Percentiles rank a stretch among this genome's conserved stretches.
Conservation (phyloP, 2,329 filamentous ascomycete species). For the Sordariomycetes sp. region DNA sequence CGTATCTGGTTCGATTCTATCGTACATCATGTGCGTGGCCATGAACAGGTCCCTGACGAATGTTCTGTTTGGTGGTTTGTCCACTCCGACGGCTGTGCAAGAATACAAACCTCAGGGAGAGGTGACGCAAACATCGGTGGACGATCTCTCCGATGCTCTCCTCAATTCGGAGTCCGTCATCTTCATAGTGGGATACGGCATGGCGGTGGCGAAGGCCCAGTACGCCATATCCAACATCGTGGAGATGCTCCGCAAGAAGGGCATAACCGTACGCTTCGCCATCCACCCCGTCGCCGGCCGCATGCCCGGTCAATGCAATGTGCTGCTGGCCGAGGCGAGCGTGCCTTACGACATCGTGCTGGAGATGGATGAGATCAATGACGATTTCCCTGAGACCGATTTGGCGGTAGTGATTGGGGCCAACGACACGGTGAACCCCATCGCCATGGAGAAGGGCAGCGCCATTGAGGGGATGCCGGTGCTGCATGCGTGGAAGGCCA, state of each 20-base stretch:
- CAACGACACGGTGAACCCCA: constrained; percentile 89
- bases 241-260: constrained; percentile 60
- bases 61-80: constrained; percentile 69
- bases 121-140: constrained; percentile 68
- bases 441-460: constrained; percentile 73
- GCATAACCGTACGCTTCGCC: constrained; percentile 76
- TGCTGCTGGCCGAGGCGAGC: constrained; percentile 76
- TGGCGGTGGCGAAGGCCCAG: constrained; percentile 90
- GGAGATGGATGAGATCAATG: constrained; percentile 95
- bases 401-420: constrained; percentile 83
- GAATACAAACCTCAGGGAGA: constrained; percentile 73
- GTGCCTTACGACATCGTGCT: constrained; percentile 89
- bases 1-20: constrained; percentile 80
- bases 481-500: constrained; percentile 87
- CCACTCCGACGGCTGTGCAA: constrained; percentile 39
- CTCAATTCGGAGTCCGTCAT: constrained; percentile 75
- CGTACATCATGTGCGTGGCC: constrained; percentile 78
- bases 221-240: constrained; percentile 84
- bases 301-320: constrained; percentile 92
- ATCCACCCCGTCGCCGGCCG: constrained; percentile 85
- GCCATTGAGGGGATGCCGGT: constrained; percentile 91
- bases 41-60: constrained; percentile 91
- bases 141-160: constrained; percentile 71
- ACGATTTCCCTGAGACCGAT: constrained; percentile 80
- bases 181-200: constrained; percentile 85